Evolutionary conservation across 805 yeast genomes (phyloP), one percentile per base, ranked within the genome.

Genomic region (Teunomyces barrocoloradensis): DNA sequence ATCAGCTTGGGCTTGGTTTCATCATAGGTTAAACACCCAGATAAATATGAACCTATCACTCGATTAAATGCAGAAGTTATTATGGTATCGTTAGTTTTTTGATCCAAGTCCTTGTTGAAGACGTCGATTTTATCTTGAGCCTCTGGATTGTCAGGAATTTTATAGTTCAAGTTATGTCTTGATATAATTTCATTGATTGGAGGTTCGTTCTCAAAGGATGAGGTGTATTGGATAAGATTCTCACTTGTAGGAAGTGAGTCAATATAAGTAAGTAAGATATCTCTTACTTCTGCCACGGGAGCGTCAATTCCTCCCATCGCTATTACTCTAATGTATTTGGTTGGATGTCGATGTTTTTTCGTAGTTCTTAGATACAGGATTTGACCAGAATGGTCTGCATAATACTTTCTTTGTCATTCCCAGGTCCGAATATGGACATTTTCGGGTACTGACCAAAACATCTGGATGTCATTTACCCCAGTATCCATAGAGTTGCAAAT

Each of bases 51-150:
- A n/a, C 53, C 53, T 10, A 53, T 39, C 10, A 54, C 46, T 13
- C 42, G 49, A 43, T 60, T 60, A 50, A 67, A 59, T 5, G 64
- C 59, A 36, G 54, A 52, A 4, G 51, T 48, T 12, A 60, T 32
- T 3, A 67, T 47, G 17, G 55, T 55, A 9, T 60, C 63, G n/a
- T 49, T 50, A 3, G 60, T 46, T 35, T 54, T 58, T n/a, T 50
- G 52, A 12, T 51, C 56, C 17, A 67, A 46, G 1, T 54, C 58
- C 1, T 47, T 47, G 42, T 66, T 61, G 51, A 66, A 68, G 5
- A 49, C 51, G 6, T 34, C 47, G 2, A 59, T 45, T 10, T 61
- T 59, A 5, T 40, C 47, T 13, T 37, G 40, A 15, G 23, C 40
- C 5, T 37, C 40, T 37, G 29, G 40, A n/a, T 20, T 12, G 40